Percentiles rank a stretch among this genome's conserved stretches.
Evolutionary conservation across 2,329 filamentous ascomycete genomes (phyloP).

Genomic region (Xylaria sp.): DNA sequence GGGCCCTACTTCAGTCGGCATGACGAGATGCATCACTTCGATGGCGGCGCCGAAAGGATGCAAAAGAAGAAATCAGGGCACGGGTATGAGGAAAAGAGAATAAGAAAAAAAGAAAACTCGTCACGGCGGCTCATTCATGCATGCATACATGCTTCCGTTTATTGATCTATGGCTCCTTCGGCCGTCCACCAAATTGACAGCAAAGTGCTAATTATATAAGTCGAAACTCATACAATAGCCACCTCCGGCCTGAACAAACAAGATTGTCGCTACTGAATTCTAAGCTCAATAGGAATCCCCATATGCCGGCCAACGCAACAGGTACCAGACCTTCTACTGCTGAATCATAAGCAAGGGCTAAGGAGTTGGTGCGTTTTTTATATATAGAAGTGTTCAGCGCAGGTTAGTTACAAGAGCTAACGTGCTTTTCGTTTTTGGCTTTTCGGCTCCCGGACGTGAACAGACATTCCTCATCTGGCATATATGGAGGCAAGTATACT

Average conservation of each 20-base stretch:
- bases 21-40: neutral
- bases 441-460: slow-evolving; percentile 5
- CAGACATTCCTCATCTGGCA: neutral
- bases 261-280: neutral
- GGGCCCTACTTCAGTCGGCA: neutral
- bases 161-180: neutral
- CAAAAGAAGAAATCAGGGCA: neutral
- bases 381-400: neutral
- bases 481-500: neutral
- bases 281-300: neutral
- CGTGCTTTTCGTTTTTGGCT: neutral
- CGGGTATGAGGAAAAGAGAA: neutral
- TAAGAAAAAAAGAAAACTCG: neutral
- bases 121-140: neutral
- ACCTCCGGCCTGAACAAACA: neutral
- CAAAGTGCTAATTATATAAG: neutral
- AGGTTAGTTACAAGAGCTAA: neutral
- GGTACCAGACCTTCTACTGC: too few relatives aligned
- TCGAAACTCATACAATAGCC: slow-evolving; percentile 15
- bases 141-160: neutral
- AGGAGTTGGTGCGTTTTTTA: too few relatives aligned
- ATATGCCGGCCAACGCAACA: too few relatives aligned
- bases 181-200: too few relatives aligned
- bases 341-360: too few relatives aligned
- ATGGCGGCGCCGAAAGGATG: too few relatives aligned